Evolutionary conservation across 1,284 basidiomycete genomes (phyloP), one percentile per base, ranked within the genome.

Genomic region (Pseudozyma thailandica): DNA sequence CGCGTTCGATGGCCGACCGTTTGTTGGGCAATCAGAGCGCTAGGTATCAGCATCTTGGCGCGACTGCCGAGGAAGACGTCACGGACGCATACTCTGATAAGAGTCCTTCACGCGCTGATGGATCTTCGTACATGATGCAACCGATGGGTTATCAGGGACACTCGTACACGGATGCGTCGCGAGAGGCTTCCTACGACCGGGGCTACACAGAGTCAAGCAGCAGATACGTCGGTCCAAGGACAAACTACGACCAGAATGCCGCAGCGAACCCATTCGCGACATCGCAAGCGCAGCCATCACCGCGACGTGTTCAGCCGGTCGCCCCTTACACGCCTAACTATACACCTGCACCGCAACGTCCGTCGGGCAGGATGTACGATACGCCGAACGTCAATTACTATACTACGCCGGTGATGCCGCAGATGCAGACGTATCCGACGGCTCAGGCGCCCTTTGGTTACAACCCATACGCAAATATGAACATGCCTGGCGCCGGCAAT

Each of bases 301-400:
- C 52, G 21, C 33, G 55, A 58, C 54, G 50, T 6, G 50, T 46
- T 7, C 30, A 53, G 27, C 61, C 54, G 1, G 5, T 64, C 1
- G 27, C 61, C 38, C 62, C 56, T 18, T 65, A 65, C 9, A 65
- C 38, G 21, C 62, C 62, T 39, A 65, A 59, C 43, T 59, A 65
- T n/a, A 47, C 51, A 5, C 20, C 26, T 18, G 47, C 55, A 21
- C 50, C 37, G 9, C 47, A 46, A 16, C 25, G 50, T 27, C 62
- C 62, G 1, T 65, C 55, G 15, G 62, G 55, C 21, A 50, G 62
- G 44, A 50, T 65, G 51, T 65, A 65, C 47, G 55, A 65, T 21
- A 65, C 62, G 26, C 62, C 62, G 6, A 65, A 65, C 47, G 55
- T 58, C 50, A 65, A 58, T 43, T 65, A 65, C 20, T 65, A 65